Base-by-base conservation (phyloP, 1,139 yeast species). In the Blastobotrys buckinghamii region DNA sequence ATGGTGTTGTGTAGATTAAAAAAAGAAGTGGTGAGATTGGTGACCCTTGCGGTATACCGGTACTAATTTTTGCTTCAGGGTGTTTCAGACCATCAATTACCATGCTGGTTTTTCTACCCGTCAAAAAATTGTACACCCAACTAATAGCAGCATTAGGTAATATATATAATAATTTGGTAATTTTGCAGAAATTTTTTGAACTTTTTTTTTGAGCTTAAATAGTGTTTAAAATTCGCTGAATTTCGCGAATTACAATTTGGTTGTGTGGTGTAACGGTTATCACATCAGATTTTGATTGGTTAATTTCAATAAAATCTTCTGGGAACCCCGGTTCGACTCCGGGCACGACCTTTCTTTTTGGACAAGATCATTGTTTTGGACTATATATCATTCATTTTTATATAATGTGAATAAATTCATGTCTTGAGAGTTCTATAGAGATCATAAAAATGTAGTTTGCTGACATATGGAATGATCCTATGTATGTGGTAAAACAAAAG, bases 261-360 rank as follows among this genome's bases (percentile, higher is more conserved):
- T 33, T 33, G 36, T 16, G 36, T 36, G 39, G 60, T 57, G 60
- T 57, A 57, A 57, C 52, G 29, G 29, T 26, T 26, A 54, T 52
- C 59, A 55, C 58, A 32, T 53, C 49, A 54, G 59, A 56, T 55
- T 55, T 55, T 56, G 59, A 54, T 57, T 16, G n/a, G n/a, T n/a
- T n/a, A n/a, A n/a, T n/a, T n/a, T n/a, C n/a, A 6, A 33, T 16
- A 6, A 16, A 33, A 16, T 10, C 36, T 33, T 57, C 60, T 56
- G 56, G 53, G 48, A 47, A 57, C 59, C 60, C 60, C 60, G 58
- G 60, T 57, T 57, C 60, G 60, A 57, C 50, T 56, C 60, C 60
- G 60, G 60, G 60, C 55, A 50, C 47, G 60, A 57, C 60, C 60
- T 57, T 29, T 37, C 24, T 9, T 34, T 22, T 35, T 32, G 16